Evolutionary conservation across 2,329 filamentous ascomycete species (phyloP).

Genomic region (Ceratocystis destructans): DNA sequence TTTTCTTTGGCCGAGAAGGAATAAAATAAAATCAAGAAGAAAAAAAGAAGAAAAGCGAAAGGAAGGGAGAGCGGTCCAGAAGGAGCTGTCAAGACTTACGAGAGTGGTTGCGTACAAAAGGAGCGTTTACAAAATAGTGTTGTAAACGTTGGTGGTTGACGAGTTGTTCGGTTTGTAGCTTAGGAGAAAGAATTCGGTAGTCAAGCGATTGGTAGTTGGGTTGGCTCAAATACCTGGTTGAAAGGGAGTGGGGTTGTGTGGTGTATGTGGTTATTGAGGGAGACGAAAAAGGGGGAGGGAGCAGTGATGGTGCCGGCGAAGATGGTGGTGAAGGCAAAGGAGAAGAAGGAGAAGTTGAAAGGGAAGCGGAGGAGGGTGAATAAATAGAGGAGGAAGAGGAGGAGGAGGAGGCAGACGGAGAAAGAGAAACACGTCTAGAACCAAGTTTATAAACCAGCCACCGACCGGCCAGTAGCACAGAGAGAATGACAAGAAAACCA

Average conservation of each 20-base stretch:
- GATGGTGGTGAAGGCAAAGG: background rate
- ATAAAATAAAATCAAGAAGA: background rate
- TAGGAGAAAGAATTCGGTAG: constrained; percentile 2
- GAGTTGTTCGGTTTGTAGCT: constrained; percentile 4
- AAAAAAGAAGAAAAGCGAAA: background rate
- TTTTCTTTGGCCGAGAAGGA: background rate
- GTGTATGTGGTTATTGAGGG: constrained; percentile 14
- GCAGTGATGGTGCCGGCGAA: background rate
- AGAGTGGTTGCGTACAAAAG: background rate
- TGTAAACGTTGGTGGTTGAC: constrained; percentile 12
- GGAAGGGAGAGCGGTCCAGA: background rate
- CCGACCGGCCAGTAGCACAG: background rate
- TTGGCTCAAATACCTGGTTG: background rate
- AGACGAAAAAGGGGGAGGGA: background rate
- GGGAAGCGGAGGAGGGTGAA: background rate
- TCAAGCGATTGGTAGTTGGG: background rate
- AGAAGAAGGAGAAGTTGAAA: background rate
- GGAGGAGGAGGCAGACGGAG: background rate
- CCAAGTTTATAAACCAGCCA: constrained; percentile 3
- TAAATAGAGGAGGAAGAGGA: background rate
- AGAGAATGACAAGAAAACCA: constrained; percentile 7
- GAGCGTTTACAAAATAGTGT: constrained; percentile 7
- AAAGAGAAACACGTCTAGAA: background rate
- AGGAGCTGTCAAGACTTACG: background rate
- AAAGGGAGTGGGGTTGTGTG: constrained; percentile 7